A percentile compares a stretch with the other conserved stretches of the same genome.
These are phyloP conservation scores for Dalechampia spathulata DNA, from an alignment of 441 rosid genomes.

Conservation along the genomic window DNA sequence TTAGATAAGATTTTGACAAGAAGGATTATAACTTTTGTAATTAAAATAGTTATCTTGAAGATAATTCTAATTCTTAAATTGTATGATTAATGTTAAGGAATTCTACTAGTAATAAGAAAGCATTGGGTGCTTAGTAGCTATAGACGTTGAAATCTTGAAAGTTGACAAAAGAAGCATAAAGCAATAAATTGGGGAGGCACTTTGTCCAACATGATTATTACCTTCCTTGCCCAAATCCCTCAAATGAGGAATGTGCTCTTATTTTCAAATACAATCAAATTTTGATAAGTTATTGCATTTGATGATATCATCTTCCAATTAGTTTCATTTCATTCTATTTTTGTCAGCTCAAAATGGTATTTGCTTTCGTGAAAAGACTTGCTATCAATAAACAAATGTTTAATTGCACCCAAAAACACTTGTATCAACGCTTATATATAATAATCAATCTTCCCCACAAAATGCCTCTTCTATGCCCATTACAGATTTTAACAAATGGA, in stretches of 20 bases:
- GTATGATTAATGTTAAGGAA: too few species aligned
- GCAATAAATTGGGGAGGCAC: conserved; percentile 4
- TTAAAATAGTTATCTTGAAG: too few species aligned
- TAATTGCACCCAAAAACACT: neutral
- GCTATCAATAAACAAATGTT: neutral
- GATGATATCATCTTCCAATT: neutral
- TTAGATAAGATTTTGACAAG: too few species aligned
- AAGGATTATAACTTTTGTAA: too few species aligned
- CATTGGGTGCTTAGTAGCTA: neutral
- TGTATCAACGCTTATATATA: too few species aligned
- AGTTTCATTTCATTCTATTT: neutral
- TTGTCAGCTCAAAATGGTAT: too few species aligned
- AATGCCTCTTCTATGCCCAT: neutral
- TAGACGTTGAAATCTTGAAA: neutral
- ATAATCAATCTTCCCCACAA: conserved; percentile 8
- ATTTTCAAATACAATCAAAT: neutral
- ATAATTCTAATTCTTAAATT: too few species aligned
- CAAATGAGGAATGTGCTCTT: neutral
- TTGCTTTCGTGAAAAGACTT: neutral
- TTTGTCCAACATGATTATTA: neutral
- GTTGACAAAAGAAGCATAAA: conserved; percentile 3
- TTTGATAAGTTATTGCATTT: neutral
- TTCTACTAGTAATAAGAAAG: neutral
- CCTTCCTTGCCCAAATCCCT: neutral
- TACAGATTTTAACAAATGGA: neutral